Conservation (phyloP, 805 yeast genomes). For the Torulaspora maleeae region DNA sequence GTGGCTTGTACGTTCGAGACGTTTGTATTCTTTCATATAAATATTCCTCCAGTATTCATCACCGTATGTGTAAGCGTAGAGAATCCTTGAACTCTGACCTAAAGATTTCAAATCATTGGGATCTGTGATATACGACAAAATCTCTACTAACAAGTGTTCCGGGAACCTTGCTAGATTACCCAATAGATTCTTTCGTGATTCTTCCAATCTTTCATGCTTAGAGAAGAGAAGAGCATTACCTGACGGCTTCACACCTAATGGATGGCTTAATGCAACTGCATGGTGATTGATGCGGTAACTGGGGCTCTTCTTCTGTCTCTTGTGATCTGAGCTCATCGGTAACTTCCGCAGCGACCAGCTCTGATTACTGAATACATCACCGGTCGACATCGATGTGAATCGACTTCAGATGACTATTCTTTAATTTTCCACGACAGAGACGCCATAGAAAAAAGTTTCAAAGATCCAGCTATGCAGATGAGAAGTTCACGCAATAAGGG, state of each 20-base stretch:
- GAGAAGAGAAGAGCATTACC: conserved; percentile 54
- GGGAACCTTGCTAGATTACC: conserved; percentile 52
- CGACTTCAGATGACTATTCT: not conserved
- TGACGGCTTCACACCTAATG: conserved; percentile 68
- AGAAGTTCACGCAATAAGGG: not conserved
- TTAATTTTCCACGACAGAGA: not conserved
- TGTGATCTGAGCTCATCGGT: conserved; percentile 1
- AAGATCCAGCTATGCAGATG: not conserved
- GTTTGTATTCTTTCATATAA: conserved; percentile 37
- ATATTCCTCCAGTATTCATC: conserved; percentile 79
- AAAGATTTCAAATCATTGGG: conserved; percentile 47
- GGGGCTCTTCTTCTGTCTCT: conserved; percentile 4
- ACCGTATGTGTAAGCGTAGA: conserved; percentile 67
- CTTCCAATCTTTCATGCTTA: conserved; percentile 10
- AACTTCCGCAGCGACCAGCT: not conserved
- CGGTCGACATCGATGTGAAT: not conserved
- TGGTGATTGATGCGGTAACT: conserved; percentile 12
- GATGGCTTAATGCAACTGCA: conserved; percentile 48
- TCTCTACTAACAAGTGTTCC: conserved; percentile 59
- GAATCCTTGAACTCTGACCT: conserved; percentile 56
- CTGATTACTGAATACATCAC: not conserved
- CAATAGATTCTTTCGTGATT: conserved; percentile 37
- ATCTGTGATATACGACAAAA: conserved; percentile 47
- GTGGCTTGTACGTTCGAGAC: conserved; percentile 18
- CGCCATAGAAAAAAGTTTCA: not conserved